A percentile compares a stretch with the other conserved stretches of the same genome.
These are phyloP conservation scores for Boletus vinaceobasis DNA, from an alignment of 768 basidiomycete species.

Conservation along the genomic window DNA sequence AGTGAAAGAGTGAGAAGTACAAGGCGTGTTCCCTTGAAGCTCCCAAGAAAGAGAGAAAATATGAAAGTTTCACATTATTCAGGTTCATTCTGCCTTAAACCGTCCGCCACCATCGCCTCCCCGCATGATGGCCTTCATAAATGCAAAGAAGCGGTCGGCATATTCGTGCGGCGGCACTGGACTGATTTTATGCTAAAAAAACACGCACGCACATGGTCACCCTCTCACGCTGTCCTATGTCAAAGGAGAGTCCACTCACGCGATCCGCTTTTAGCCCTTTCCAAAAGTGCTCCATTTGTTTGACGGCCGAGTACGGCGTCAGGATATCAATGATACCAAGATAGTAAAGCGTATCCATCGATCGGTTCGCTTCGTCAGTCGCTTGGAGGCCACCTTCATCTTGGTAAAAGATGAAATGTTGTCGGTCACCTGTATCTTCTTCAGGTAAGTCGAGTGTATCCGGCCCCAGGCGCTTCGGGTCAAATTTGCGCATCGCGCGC, in stretches of 20 bases:
- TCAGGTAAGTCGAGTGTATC: constrained; percentile 56
- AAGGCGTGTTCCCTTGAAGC: constrained; percentile 8
- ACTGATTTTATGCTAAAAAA: constrained; percentile 83
- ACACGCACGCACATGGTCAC: constrained; percentile 1
- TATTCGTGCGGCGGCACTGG: constrained; percentile 89
- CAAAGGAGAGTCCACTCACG: constrained; percentile 47
- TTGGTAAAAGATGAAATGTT: constrained; percentile 90
- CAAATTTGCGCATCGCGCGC: constrained; percentile 79
- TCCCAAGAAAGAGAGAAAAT: neutral
- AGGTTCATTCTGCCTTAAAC: constrained; percentile 43
- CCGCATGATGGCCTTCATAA: constrained; percentile 83
- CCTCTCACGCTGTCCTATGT: neutral
- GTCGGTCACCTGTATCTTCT: constrained; percentile 51
- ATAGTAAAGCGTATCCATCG: constrained; percentile 82
- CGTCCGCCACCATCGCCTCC: constrained; percentile 65
- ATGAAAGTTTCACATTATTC: neutral
- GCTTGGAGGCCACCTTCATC: constrained; percentile 93
- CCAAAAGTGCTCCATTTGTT: constrained; percentile 88
- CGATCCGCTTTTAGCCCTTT: constrained; percentile 85
- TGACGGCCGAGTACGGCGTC: constrained; percentile 77
- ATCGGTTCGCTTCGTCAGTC: constrained; percentile 79
- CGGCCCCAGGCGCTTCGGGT: constrained; percentile 65
- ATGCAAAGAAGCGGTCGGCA: constrained; percentile 80
- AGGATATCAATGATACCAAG: constrained; percentile 96
- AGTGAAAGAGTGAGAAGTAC: constrained; percentile 1